phyloP scores from a whole-genome alignment of 495 filamentous ascomycete genomes.

The Aspergillus avenaceus region DNA sequence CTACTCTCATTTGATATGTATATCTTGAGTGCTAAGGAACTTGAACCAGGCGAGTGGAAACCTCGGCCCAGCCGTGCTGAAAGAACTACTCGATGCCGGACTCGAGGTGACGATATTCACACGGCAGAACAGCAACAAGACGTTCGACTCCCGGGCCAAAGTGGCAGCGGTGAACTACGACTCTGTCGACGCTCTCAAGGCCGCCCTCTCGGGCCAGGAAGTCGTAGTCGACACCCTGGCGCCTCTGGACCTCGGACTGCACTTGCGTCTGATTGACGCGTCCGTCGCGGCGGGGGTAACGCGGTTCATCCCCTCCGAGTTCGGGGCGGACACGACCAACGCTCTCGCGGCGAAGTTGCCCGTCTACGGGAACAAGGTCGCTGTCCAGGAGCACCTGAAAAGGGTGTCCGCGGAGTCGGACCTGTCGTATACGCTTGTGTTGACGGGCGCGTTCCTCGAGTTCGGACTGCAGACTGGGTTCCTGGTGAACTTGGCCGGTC shows the following conservation, averaged over 20 bases:
- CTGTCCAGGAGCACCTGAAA: slow-evolving; percentile 44
- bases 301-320: slow-evolving; percentile 64
- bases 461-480: slow-evolving; percentile 39
- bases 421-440: slow-evolving; percentile 50
- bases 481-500: slow-evolving; percentile 38
- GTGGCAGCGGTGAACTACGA: slow-evolving; percentile 50
- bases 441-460: slow-evolving; percentile 50
- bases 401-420: slow-evolving; percentile 28
- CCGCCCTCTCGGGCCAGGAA: slow-evolving; percentile 36
- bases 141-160: slow-evolving; percentile 33
- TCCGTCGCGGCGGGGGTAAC: slow-evolving; percentile 54
- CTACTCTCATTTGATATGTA: too few relatives aligned
- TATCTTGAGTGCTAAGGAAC: too few relatives aligned
- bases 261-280: slow-evolving; percentile 55
- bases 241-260: slow-evolving; percentile 24
- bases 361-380: slow-evolving; percentile 46
- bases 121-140: slow-evolving; percentile 38
- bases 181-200: slow-evolving; percentile 47
- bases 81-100: slow-evolving; percentile 47
- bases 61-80: slow-evolving; percentile 54
- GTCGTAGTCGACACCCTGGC: slow-evolving; percentile 32
- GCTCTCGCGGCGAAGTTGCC: slow-evolving; percentile 28
- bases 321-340: slow-evolving; percentile 50
- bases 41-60: slow-evolving; percentile 50
- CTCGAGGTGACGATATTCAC: slow-evolving; percentile 59